Base-by-base conservation (phyloP, 2,329 filamentous ascomycete species). In the Harringtonia aguacate region DNA sequence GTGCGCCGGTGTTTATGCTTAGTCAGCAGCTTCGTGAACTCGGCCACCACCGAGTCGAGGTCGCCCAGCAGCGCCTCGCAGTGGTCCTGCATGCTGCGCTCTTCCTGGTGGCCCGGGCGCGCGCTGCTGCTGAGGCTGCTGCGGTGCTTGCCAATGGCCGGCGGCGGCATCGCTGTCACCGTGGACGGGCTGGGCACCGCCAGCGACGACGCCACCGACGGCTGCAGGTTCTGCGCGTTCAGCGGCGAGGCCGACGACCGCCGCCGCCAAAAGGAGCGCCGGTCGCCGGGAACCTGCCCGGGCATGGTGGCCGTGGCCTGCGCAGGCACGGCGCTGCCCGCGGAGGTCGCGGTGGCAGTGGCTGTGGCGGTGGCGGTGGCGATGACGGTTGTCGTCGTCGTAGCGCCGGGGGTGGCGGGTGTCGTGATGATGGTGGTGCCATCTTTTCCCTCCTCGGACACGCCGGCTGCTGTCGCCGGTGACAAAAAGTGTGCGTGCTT, bases 191-290 rank as follows among this genome's bases (percentile, higher is more conserved):
- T 58, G 0, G 72, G 63, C 3, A 70, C 64, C 13, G 67, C 64
- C 27, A 69, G 51, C 3, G 64, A 60, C 1, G 68, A 61, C 3
- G 63, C 55, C 2, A 61, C 52, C 1, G 63, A 47, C 29, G 66
- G 59, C 8, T 69, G 64, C 18, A 67, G 50, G 10, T 61, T 57
- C 24, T 63, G 58, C 3, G 70, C 61, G 6, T 65, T 60, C 27
- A 68, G 56, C 3, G 65, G 60, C 18, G 70, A 60, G 2, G 67
- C 66, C 54, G 80, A 89, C 1, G 81, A 70, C 63, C 94, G 95
- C 39, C 90, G 79, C 61, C 88, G 94, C 92, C 92, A 98, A 57
- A 98, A 97, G 0, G 86, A 71, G 47, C 79, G 75, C 58, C 72
- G 86, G 43, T 87, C 79, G 4, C 63, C 55, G 8, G 58, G 53